A percentile compares a stretch with the other conserved stretches of the same genome.
phyloP scores from a whole-genome alignment of 495 filamentous ascomycete species.

The Sordaria brevicollis region DNA sequence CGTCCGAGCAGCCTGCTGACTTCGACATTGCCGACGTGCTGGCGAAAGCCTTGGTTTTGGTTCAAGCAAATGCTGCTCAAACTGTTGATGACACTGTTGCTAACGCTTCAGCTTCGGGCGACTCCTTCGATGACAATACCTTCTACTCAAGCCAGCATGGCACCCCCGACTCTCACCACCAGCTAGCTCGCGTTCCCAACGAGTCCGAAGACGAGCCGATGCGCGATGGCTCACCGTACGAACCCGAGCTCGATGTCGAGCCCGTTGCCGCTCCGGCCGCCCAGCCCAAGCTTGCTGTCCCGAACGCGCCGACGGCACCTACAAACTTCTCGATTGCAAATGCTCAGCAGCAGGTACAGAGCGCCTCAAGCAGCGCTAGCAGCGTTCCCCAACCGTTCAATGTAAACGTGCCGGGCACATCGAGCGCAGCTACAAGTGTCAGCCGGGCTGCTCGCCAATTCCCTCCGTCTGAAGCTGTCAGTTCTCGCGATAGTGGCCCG shows the following conservation, averaged over 20 bases:
- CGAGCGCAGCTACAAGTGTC: slow-evolving; percentile 5
- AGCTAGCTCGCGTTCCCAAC: slow-evolving; percentile 29
- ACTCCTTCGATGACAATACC: slow-evolving; percentile 86
- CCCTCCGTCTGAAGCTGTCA: slow-evolving; percentile 10
- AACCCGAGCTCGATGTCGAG: slow-evolving; percentile 18
- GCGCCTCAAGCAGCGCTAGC: slow-evolving; percentile 2
- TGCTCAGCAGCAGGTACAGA: slow-evolving; percentile 2
- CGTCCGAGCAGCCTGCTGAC: slow-evolving; percentile 52
- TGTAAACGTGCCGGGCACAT: slow-evolving; percentile 6
- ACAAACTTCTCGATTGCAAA: neutral
- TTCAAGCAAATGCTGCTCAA: slow-evolving; percentile 33
- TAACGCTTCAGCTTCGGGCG: slow-evolving; percentile 52
- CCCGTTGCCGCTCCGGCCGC: slow-evolving; percentile 2
- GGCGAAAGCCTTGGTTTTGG: slow-evolving; percentile 58
- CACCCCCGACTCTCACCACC: slow-evolving; percentile 32
- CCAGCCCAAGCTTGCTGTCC: neutral
- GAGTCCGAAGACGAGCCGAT: slow-evolving; percentile 35
- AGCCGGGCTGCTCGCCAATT: slow-evolving; percentile 3
- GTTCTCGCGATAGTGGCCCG: slow-evolving; percentile 25
- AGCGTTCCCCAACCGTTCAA: slow-evolving; percentile 1
- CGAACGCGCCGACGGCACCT: slow-evolving; percentile 4
- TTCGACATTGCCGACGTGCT: slow-evolving; percentile 70
- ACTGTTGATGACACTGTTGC: slow-evolving; percentile 48
- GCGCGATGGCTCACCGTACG: slow-evolving; percentile 25
- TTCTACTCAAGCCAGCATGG: slow-evolving; percentile 79